Base-by-base conservation (phyloP, 2,329 filamentous ascomycete species). In the Pseudogymnoascus verrucosus region DNA sequence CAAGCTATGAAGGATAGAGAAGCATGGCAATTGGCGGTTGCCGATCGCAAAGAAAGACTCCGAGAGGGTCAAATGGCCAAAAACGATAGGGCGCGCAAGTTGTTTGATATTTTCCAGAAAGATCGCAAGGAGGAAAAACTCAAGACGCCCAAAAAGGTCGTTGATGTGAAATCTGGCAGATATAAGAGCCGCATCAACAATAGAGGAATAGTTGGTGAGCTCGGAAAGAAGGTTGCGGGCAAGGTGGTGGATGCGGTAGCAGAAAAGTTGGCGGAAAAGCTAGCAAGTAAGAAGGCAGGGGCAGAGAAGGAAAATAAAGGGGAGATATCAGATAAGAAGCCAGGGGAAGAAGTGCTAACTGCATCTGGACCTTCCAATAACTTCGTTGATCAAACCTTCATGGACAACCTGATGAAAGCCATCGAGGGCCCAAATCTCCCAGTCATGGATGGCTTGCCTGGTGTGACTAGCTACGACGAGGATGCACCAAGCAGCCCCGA, bases 81-180 rank as follows among this genome's bases (percentile, higher is more conserved):
- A 10, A 19, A 57, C n/a, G 47, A 57, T 6, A 57, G n/a, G n/a
- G 47, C 47, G 8, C 47, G 26, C 26, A 57, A 34, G 47, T 11
- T 54, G 47, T 57, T 57, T 34, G 47, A 57, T 19, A 57, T 57
- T 34, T 57, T 57, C 26, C 47, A 57, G 10, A 57, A 57, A n/a
- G 26, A 34, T 2, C 47, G 26, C 2, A 16, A 57, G n/a, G n/a
- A 57, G n/a, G 14, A 57, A 16, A 57, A 57, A n/a, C n/a, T 57
- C n/a, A 57, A 57, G 6, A 4, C 21, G 12, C 21, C 26, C 47
- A 57, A 34, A 57, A 57, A 57, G 7, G 47, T 31, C 4, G 47
- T 34, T 16, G 4, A n/a, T 31, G 26, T 34, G 47, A 57, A 57
- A 8, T 34, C 47, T 19, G n/a, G 26, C 14, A 26, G 47, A 31